These are phyloP conservation scores for Nannochloropsis oceanica DNA, from an alignment of 108 stramenopile genomes.

Conservation along the genomic window DNA sequence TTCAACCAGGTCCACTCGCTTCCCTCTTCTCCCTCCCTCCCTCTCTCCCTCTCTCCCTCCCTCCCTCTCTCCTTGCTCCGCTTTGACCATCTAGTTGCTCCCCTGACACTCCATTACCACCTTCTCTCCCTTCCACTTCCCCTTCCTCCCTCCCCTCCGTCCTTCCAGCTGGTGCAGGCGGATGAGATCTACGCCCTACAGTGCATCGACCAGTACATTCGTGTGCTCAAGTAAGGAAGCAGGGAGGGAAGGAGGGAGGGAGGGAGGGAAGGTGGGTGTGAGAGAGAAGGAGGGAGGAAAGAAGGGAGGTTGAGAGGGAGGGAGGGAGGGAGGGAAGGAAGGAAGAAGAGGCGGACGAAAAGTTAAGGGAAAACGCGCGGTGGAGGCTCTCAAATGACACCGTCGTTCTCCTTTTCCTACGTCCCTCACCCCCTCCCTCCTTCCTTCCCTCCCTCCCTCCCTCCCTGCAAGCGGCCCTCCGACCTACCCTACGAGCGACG, in stretches of 20 bases:
- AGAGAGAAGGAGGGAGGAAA: too few species aligned
- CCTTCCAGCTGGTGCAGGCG: neutral
- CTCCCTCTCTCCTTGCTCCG: neutral
- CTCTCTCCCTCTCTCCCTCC: neutral
- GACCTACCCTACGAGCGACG: neutral
- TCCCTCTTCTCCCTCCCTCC: neutral
- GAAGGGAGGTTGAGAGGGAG: too few species aligned
- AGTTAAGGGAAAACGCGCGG: neutral
- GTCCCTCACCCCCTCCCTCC: neutral
- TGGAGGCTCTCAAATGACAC: neutral
- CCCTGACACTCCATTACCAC: neutral
- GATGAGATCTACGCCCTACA: neutral
- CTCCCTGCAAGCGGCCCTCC: neutral
- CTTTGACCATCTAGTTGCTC: neutral
- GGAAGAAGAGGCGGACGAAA: neutral
- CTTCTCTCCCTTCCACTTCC: too few species aligned
- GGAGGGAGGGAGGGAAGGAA: too few species aligned
- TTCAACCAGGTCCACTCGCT: neutral
- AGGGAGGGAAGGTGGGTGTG: neutral
- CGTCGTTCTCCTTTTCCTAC: neutral
- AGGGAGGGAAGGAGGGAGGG: neutral
- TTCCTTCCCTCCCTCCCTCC: neutral
- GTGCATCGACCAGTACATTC: neutral
- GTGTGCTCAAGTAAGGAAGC: neutral
- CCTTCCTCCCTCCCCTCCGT: neutral